Conservation (phyloP, 1,284 basidiomycete species). For the Boletus mariae region DNA sequence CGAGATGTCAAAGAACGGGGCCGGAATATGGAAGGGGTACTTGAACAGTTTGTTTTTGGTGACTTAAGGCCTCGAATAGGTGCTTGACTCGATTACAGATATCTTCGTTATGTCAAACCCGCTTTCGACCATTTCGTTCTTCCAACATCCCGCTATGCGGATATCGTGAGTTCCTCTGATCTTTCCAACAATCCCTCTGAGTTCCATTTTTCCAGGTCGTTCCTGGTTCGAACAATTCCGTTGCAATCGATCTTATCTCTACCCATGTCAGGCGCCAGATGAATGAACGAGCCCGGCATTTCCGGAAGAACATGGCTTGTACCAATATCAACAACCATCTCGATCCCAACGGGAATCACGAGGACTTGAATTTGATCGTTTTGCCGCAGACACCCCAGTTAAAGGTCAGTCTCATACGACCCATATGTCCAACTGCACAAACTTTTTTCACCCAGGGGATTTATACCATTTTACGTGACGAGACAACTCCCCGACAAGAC, state of each 20-base stretch:
- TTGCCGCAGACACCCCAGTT: conserved; percentile 83
- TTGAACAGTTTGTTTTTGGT: conserved; percentile 71
- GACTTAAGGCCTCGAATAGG: not conserved
- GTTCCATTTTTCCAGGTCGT: conserved; percentile 63
- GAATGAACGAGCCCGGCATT: conserved; percentile 68
- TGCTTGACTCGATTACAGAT: conserved; percentile 44
- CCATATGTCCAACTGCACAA: conserved; percentile 42
- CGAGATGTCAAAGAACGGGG: conserved; percentile 89
- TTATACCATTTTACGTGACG: conserved; percentile 80
- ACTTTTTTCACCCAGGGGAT: conserved; percentile 62
- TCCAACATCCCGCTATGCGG: conserved; percentile 82
- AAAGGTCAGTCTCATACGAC: conserved; percentile 43
- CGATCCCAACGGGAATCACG: conserved; percentile 34
- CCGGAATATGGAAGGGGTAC: conserved; percentile 78
- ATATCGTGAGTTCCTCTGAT: conserved; percentile 60
- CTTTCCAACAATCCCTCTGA: not conserved
- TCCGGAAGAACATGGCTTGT: conserved; percentile 71
- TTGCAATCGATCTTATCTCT: conserved; percentile 92
- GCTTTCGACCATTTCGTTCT: conserved; percentile 95
- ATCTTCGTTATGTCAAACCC: conserved; percentile 90
- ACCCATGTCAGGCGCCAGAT: conserved; percentile 88
- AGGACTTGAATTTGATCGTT: conserved; percentile 59
- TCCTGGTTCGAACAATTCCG: conserved; percentile 80
- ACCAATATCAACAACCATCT: conserved; percentile 34
- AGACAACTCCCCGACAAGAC: conserved; percentile 69